Evolutionary conservation across 2,329 filamentous ascomycete species (phyloP).

Genomic region (Talaromyces sp.): DNA sequence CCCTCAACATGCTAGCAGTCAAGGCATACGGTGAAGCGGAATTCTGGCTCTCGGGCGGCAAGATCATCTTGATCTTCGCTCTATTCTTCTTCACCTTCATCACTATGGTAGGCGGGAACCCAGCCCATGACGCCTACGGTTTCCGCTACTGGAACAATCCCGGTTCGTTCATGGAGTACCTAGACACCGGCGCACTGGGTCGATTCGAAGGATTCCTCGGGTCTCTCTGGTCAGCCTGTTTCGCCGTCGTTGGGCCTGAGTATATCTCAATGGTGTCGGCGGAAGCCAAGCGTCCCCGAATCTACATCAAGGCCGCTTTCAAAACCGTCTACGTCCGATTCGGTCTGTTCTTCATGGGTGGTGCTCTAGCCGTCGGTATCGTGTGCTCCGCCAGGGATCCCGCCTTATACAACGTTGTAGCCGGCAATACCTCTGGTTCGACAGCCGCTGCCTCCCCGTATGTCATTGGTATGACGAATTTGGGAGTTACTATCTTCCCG

Average conservation of each 20-base stretch:
- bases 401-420: slow-evolving; percentile 12
- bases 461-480: slow-evolving; percentile 63
- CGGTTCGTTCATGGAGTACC: slow-evolving; percentile 67
- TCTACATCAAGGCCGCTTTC: slow-evolving; percentile 71
- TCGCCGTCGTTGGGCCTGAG: slow-evolving; percentile 66
- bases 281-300: slow-evolving; percentile 69
- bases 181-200: slow-evolving; percentile 64
- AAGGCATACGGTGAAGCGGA: slow-evolving; percentile 70
- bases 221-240: slow-evolving; percentile 70
- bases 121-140: slow-evolving; percentile 67
- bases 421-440: slow-evolving; percentile 17
- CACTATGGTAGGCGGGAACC: slow-evolving; percentile 79
- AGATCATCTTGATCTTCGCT: slow-evolving; percentile 68
- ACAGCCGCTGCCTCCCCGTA: slow-evolving; percentile 63
- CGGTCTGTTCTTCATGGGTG: slow-evolving; percentile 72
- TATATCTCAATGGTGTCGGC: slow-evolving; percentile 65
- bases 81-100: slow-evolving; percentile 75
- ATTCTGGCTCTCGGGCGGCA: slow-evolving; percentile 53
- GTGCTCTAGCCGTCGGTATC: slow-evolving; percentile 70
- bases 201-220: slow-evolving; percentile 59
- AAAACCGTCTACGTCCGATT: slow-evolving; percentile 79
- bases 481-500: slow-evolving; percentile 57
- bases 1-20: slow-evolving; percentile 69
- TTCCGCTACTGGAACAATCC: slow-evolving; percentile 67
- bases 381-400: slow-evolving; percentile 67